phyloP scores from a whole-genome alignment of 441 rosid species.

The Euphorbia celastroides region DNA sequence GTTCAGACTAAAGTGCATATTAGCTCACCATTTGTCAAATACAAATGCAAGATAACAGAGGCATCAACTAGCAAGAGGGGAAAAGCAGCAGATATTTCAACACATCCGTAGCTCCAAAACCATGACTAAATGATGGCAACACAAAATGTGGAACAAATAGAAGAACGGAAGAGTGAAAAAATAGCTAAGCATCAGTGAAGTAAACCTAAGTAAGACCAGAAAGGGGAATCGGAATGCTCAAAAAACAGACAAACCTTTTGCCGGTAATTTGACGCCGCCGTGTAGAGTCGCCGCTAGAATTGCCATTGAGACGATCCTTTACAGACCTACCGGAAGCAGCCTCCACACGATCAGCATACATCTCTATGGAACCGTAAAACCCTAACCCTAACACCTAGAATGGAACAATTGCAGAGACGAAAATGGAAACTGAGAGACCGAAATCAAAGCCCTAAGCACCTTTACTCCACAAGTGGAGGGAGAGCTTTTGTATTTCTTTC shows the following conservation, averaged over 20 bases:
- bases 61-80: neutral
- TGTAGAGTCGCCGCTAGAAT: slow-evolving; percentile 35
- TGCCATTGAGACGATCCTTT: slow-evolving; percentile 76
- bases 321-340: slow-evolving; percentile 45
- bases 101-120: neutral
- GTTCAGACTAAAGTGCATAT: too few species aligned
- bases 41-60: neutral
- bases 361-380: slow-evolving; percentile 23
- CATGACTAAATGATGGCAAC: neutral
- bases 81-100: neutral
- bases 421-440: neutral
- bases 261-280: slow-evolving; percentile 64
- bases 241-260: slow-evolving; percentile 49
- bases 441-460: neutral
- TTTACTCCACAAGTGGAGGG: neutral
- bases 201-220: neutral
- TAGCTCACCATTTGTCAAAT: neutral
- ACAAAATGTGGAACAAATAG: neutral
- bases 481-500: neutral
- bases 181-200: too few species aligned
- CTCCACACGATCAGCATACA: slow-evolving; percentile 94
- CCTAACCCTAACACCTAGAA: slow-evolving; percentile 18
- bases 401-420: neutral
- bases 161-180: too few species aligned
- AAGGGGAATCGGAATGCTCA: neutral